Evolutionary conservation across 345 rosid species (phyloP).

Genomic region (Viola odorata): DNA sequence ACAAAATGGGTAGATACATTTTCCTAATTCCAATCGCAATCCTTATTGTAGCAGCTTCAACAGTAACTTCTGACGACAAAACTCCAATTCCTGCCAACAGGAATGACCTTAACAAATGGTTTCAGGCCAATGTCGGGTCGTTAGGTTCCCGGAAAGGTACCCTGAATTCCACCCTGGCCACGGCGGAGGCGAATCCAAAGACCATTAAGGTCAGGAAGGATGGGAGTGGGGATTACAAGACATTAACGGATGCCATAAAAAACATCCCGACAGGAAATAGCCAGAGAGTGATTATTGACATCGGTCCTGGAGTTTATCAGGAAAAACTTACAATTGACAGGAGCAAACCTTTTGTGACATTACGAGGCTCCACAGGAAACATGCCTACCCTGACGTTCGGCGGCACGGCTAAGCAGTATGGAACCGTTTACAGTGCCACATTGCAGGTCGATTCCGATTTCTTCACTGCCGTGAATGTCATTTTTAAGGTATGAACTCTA

Average conservation of each 20-base stretch:
- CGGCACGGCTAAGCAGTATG: conserved; percentile 47
- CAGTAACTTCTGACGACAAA: conserved; percentile 14
- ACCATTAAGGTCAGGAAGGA: conserved; percentile 37
- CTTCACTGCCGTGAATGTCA: conserved; percentile 51
- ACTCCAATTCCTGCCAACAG: conserved; percentile 34
- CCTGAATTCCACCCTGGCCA: conserved; percentile 38
- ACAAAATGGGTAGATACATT: not conserved
- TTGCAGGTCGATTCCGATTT: conserved; percentile 48
- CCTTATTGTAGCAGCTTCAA: not conserved
- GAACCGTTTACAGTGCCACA: conserved; percentile 65
- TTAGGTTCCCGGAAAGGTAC: conserved; percentile 25
- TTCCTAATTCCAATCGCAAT: not conserved
- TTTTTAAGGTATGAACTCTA: conserved; percentile 30
- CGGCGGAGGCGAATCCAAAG: conserved; percentile 34
- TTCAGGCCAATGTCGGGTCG: conserved; percentile 30
- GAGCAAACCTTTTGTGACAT: conserved; percentile 44
- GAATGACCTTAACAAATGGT: conserved; percentile 32
- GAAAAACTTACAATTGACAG: conserved; percentile 48
- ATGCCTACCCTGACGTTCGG: conserved; percentile 32
- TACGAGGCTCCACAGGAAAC: conserved; percentile 34
- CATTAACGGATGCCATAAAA: conserved; percentile 42
- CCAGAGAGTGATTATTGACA: conserved; percentile 43
- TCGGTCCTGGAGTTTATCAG: conserved; percentile 42
- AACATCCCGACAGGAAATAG: conserved; percentile 40
- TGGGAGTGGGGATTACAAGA: conserved; percentile 48